These are phyloP conservation scores for Diplodia sapinea DNA, from an alignment of 2,329 filamentous ascomycete genomes.

Conservation along the genomic window DNA sequence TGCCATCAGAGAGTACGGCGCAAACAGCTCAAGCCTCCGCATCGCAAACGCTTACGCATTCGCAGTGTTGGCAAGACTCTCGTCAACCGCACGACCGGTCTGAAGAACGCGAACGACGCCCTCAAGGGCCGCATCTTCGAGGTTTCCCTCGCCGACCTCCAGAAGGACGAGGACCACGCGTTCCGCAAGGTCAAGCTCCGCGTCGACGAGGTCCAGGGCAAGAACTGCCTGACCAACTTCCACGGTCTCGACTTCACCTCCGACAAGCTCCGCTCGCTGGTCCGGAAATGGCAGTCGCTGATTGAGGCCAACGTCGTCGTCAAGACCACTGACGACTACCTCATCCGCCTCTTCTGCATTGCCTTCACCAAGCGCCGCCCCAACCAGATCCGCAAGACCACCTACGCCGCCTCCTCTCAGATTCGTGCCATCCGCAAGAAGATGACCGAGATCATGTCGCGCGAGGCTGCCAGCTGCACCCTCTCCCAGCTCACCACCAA, in stretches of 20 bases:
- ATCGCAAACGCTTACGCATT: conserved; percentile 39
- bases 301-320: conserved; percentile 99
- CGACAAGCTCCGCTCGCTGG: conserved; percentile 98
- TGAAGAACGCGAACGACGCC: conserved; percentile 99
- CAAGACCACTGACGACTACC: conserved; percentile 99
- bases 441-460: conserved; percentile 99
- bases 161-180: conserved; percentile 99
- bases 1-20: conserved; percentile 89
- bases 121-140: conserved; percentile 99
- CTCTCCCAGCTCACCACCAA: conserved; percentile 96
- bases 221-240: conserved; percentile 99
- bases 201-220: conserved; percentile 98
- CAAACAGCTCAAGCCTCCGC: conserved; percentile 28
- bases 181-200: conserved; percentile 99
- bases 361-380: conserved; percentile 99
- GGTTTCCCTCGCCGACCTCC: conserved; percentile 97
- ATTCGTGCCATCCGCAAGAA: conserved; percentile 98
- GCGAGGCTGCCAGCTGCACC: conserved; percentile 92
- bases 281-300: conserved; percentile 99
- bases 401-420: conserved; percentile 95
- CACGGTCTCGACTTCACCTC: conserved; percentile 99
- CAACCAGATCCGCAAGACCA: conserved; percentile 99
- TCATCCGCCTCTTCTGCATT: conserved; percentile 97
- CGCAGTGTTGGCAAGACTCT: conserved; percentile 98
- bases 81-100: conserved; percentile 98